These are phyloP conservation scores for Fraxinus quadrangulata DNA, from an alignment of 257 asterid genomes.

Conservation along the genomic window DNA sequence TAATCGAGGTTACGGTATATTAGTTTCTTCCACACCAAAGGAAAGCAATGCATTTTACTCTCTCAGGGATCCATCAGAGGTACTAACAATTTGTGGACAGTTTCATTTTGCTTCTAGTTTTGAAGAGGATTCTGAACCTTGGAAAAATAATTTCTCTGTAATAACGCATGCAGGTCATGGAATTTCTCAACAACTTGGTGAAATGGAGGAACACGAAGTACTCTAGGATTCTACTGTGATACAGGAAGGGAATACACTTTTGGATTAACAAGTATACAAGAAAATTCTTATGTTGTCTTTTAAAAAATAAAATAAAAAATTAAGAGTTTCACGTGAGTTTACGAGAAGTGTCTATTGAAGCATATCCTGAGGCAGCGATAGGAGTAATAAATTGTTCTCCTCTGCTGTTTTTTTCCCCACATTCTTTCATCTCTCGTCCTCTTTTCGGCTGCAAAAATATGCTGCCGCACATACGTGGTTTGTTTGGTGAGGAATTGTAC, in stretches of 20 bases:
- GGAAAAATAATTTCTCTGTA: neutral
- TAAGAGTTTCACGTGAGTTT: slow-evolving; percentile 25
- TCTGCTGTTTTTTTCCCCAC: neutral
- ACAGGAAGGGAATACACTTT: slow-evolving; percentile 3
- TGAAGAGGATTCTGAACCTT: neutral
- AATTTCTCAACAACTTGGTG: slow-evolving; percentile 71
- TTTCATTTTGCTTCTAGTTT: neutral
- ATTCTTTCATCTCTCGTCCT: neutral
- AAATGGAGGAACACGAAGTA: slow-evolving; percentile 55
- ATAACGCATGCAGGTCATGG: slow-evolving; percentile 66
- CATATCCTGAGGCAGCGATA: slow-evolving; percentile 16
- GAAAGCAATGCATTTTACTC: slow-evolving; percentile 89
- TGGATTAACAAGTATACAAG: slow-evolving; percentile 25
- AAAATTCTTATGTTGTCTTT: slow-evolving; percentile 14
- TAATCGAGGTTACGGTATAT: slow-evolving; percentile 74
- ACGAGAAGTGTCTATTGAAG: slow-evolving; percentile 52
- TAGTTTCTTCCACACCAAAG: slow-evolving; percentile 83
- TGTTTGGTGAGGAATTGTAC: too few relatives aligned
- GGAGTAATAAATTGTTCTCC: slow-evolving; percentile 23
- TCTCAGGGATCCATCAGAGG: slow-evolving; percentile 91
- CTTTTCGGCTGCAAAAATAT: too few relatives aligned
- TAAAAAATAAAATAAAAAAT: too few relatives aligned
- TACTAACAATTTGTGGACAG: slow-evolving; percentile 26
- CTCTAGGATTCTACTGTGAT: slow-evolving; percentile 25
- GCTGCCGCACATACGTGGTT: too few relatives aligned